A percentile compares a stretch with the other conserved stretches of the same genome.
Evolutionary conservation across 2,329 filamentous ascomycete genomes (phyloP).

Genomic region (Emmonsia crescens): DNA sequence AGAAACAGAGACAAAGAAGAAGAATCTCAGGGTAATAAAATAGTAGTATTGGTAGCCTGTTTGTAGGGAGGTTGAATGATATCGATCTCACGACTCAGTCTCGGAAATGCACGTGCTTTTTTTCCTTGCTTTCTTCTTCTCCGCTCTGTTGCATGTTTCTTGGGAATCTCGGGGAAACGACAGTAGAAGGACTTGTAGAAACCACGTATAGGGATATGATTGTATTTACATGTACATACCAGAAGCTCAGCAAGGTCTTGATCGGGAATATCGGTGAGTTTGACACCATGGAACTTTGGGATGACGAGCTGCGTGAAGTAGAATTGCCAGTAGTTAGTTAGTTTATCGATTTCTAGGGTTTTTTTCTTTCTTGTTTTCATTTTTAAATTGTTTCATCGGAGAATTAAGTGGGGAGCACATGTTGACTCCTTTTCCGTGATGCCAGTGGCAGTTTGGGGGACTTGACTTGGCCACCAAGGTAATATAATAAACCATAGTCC

Average conservation of each 20-base stretch:
- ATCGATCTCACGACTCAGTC: not conserved
- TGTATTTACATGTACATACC: slow-evolving; percentile 47
- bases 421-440: not conserved
- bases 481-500: too few relatives aligned
- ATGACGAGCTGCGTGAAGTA: slow-evolving; percentile 64
- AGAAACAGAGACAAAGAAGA: too few relatives aligned
- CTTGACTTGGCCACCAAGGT: not conserved
- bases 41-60: not conserved
- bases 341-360: not conserved
- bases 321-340: slow-evolving; percentile 9
- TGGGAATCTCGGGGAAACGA: not conserved
- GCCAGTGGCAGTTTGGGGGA: not conserved
- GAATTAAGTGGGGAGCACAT: not conserved
- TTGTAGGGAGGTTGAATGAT: not conserved
- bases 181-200: not conserved
- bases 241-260: slow-evolving; percentile 74
- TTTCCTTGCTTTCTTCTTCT: not conserved
- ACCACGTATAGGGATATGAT: not conserved
- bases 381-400: not conserved
- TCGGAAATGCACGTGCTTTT: not conserved
- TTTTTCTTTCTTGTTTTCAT: not conserved
- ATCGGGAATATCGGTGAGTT: slow-evolving; percentile 86
- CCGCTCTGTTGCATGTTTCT: not conserved
- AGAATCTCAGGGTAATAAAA: too few relatives aligned
- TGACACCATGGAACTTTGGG: slow-evolving; percentile 86